These are phyloP conservation scores for Pichia sp. DNA, from an alignment of 1,139 yeast genomes.

Conservation along the genomic window DNA sequence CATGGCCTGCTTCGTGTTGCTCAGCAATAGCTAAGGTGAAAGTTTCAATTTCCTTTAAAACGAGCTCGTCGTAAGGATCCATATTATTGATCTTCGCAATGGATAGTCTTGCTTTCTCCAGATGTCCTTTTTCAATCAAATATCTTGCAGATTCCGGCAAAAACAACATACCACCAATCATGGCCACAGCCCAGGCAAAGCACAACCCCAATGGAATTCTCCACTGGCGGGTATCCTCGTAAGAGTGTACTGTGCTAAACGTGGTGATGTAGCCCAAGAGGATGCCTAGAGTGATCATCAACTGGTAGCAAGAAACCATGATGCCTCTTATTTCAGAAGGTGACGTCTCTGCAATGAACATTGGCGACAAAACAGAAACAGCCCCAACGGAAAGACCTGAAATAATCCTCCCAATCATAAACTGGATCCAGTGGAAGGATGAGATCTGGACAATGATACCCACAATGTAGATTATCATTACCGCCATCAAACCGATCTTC, in stretches of 20 bases:
- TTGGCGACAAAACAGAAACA: slow-evolving; percentile 57
- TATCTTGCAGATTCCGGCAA: slow-evolving; percentile 81
- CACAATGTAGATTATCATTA: slow-evolving; percentile 52
- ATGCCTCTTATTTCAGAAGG: slow-evolving; percentile 70
- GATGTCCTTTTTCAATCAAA: slow-evolving; percentile 48
- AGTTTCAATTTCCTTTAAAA: slow-evolving; percentile 53
- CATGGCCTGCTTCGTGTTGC: slow-evolving; percentile 58
- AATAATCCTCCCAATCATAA: slow-evolving; percentile 56
- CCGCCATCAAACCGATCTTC: slow-evolving; percentile 50
- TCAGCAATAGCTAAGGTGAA: slow-evolving; percentile 59
- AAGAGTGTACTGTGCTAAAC: slow-evolving; percentile 47
- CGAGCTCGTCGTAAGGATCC: slow-evolving; percentile 52
- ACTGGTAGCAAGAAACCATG: slow-evolving; percentile 60
- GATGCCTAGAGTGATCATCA: slow-evolving; percentile 61
- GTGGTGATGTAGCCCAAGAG: slow-evolving; percentile 60
- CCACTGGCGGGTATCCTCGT: slow-evolving; percentile 52
- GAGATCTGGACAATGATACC: slow-evolving; percentile 63
- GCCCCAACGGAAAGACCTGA: slow-evolving; percentile 67
- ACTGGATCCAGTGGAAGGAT: slow-evolving; percentile 48
- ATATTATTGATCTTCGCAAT: slow-evolving; percentile 62
- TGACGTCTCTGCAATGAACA: slow-evolving; percentile 62
- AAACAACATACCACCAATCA: slow-evolving; percentile 51
- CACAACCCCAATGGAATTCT: slow-evolving; percentile 59
- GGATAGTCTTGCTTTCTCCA: slow-evolving; percentile 57
- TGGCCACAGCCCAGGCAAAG: slow-evolving; percentile 44